Conservation (phyloP, 805 yeast species). For the Yarrowia sp. region DNA sequence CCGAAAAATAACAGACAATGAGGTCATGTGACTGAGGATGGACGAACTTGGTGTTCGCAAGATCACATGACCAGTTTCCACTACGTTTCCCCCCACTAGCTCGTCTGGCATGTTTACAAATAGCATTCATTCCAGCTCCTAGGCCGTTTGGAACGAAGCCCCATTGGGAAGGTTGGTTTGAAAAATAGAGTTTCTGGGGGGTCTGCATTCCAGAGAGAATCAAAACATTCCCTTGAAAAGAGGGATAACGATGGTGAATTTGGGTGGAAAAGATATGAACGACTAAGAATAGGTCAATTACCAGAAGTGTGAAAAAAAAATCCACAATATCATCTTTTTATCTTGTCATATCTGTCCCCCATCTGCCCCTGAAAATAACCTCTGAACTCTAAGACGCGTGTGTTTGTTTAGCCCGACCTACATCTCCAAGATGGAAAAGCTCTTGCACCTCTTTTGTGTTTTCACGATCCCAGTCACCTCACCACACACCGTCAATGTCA, state of each 20-base stretch:
- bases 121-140: constrained; percentile 14
- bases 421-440: too few relatives aligned
- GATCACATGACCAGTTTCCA: too few relatives aligned
- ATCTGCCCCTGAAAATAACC: constrained; percentile 35
- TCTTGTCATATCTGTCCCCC: too few relatives aligned
- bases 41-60: too few relatives aligned
- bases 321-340: not conserved
- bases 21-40: not conserved
- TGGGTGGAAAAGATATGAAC: too few relatives aligned
- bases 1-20: not conserved
- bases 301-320: too few relatives aligned
- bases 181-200: constrained; percentile 1
- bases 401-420: constrained; percentile 22
- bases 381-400: constrained; percentile 37
- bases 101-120: not conserved
- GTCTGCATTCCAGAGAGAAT: constrained; percentile 21
- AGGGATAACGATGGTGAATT: too few relatives aligned
- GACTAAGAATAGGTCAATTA: too few relatives aligned
- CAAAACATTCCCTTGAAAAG: not conserved
- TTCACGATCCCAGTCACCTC: not conserved
- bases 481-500: constrained; percentile 11
- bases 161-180: constrained; percentile 20
- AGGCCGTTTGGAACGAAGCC: constrained; percentile 31
- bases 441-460: too few relatives aligned
- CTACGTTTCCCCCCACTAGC: too few relatives aligned